Percentiles rank a stretch among this genome's conserved stretches.
These are phyloP conservation scores for Rhodomyrtus psidioides DNA, from an alignment of 441 rosid genomes.

Conservation along the genomic window DNA sequence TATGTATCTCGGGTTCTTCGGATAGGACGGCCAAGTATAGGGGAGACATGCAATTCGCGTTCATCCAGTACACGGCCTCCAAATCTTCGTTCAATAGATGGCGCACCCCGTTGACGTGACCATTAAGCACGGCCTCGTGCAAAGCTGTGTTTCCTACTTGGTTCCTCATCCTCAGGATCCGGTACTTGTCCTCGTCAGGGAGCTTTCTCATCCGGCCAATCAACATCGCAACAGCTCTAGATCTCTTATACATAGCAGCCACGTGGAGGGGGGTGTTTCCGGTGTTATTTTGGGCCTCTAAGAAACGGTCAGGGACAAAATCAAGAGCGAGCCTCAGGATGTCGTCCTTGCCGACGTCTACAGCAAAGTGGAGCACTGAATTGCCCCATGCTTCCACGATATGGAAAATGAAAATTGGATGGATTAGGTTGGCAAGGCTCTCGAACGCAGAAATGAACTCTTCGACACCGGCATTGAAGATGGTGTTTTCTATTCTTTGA, in stretches of 20 bases:
- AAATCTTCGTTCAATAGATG: background rate
- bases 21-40: too few relatives aligned
- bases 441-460: background rate
- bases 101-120: rapidly evolving
- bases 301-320: background rate
- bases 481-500: rapidly evolving
- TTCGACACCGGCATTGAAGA: rapidly evolving
- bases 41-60: rapidly evolving
- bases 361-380: background rate
- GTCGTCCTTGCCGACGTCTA: rapidly evolving
- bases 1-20: too few relatives aligned
- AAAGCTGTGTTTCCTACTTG: background rate
- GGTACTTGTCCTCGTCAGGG: background rate
- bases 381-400: rapidly evolving
- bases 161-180: background rate
- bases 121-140: rapidly evolving
- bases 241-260: rapidly evolving
- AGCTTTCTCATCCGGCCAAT: background rate
- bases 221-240: background rate
- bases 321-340: background rate
- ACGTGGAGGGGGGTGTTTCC: background rate
- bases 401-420: background rate
- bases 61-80: background rate
- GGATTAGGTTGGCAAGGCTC: background rate
- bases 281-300: rapidly evolving